Conservation (phyloP, 768 basidiomycete genomes). For the Mycena belliarum region DNA sequence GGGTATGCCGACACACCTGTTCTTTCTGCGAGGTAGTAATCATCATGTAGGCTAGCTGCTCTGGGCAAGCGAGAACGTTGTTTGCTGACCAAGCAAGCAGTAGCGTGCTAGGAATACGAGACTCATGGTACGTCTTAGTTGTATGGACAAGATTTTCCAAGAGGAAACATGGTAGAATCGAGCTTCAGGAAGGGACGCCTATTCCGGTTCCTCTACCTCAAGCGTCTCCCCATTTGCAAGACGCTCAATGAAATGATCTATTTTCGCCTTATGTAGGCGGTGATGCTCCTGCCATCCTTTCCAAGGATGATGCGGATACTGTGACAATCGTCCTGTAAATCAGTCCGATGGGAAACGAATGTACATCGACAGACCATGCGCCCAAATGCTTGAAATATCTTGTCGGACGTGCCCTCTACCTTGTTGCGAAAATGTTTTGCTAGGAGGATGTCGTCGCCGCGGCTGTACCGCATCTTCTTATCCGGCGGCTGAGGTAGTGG, state of each 20-base stretch:
- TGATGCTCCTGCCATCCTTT: slow-evolving; percentile 95
- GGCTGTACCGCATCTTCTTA: slow-evolving; percentile 88
- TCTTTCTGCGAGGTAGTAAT: slow-evolving; percentile 8
- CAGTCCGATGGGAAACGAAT: background rate
- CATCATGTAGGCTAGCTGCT: background rate
- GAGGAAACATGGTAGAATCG: no score
- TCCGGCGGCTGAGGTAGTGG: slow-evolving; percentile 76
- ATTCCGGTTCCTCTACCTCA: slow-evolving; percentile 28
- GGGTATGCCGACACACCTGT: background rate
- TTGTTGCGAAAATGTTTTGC: slow-evolving; percentile 73
- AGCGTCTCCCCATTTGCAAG: slow-evolving; percentile 57
- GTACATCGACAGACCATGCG: slow-evolving; percentile 49
- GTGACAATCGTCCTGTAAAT: slow-evolving; percentile 11
- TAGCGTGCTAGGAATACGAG: no score
- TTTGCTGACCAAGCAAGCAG: no score
- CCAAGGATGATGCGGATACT: slow-evolving; percentile 92
- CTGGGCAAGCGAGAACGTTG: no score
- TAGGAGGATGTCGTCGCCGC: slow-evolving; percentile 75
- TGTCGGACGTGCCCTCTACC: slow-evolving; percentile 81
- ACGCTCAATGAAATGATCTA: slow-evolving; percentile 74
- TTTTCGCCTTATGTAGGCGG: slow-evolving; percentile 83
- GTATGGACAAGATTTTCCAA: no score
- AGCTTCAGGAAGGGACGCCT: no score
- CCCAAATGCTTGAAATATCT: slow-evolving; percentile 81
- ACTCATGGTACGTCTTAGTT: no score